Percentiles rank a stretch among this genome's conserved stretches.
These are phyloP conservation scores for Penicillium sp. DNA, from an alignment of 2,329 filamentous ascomycete genomes.

Conservation along the genomic window DNA sequence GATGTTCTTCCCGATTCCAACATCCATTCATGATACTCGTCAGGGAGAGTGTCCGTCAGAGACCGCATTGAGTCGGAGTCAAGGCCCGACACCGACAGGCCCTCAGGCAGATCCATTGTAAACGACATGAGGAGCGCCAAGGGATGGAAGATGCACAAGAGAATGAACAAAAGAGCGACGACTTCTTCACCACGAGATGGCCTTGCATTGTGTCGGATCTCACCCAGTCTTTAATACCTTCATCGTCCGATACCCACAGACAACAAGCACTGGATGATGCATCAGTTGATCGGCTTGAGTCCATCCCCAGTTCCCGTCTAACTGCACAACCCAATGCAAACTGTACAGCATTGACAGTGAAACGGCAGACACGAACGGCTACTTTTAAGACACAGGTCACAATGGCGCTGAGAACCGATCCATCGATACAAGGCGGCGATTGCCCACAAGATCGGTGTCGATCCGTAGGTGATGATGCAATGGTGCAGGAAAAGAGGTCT, in stretches of 20 bases:
- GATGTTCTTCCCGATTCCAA: slow-evolving; percentile 23
- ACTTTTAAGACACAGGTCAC: slow-evolving; percentile 22
- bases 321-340: slow-evolving; percentile 10
- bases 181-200: background rate
- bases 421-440: slow-evolving; percentile 21
- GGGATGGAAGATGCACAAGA: background rate
- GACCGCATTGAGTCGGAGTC: slow-evolving; percentile 27
- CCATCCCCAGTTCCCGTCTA: slow-evolving; percentile 1
- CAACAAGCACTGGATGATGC: slow-evolving; percentile 18
- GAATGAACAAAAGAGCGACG: background rate
- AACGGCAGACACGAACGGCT: slow-evolving; percentile 6
- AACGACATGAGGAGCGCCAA: slow-evolving; percentile 14
- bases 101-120: slow-evolving; percentile 20
- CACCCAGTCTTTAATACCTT: slow-evolving; percentile 21
- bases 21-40: slow-evolving; percentile 32
- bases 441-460: slow-evolving; percentile 22
- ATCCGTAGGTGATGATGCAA: slow-evolving; percentile 24
- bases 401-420: slow-evolving; percentile 21
- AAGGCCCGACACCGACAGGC: slow-evolving; percentile 16
- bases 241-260: background rate
- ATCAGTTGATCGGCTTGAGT: slow-evolving; percentile 24
- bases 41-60: slow-evolving; percentile 20
- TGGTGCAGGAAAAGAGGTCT: slow-evolving; percentile 15
- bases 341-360: slow-evolving; percentile 1
- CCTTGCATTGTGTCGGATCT: background rate